Percentiles rank a stretch among this genome's conserved stretches.
These are phyloP conservation scores for Strigomonas culicis DNA, from an alignment of 208 protist species.

Conservation along the genomic window DNA sequence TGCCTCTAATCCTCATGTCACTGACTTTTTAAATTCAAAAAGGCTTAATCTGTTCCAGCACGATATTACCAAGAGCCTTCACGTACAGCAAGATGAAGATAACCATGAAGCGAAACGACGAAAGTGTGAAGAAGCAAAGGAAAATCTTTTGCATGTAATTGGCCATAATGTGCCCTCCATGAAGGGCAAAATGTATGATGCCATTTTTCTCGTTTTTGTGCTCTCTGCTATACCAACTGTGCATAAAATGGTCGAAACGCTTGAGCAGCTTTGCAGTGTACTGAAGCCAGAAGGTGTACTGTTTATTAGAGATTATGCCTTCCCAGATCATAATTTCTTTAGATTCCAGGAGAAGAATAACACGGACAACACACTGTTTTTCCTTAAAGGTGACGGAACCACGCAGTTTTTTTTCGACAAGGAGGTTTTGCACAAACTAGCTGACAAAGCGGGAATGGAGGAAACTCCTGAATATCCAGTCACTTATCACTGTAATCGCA, in stretches of 20 bases:
- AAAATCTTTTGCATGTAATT: slow-evolving; percentile 22
- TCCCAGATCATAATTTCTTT: slow-evolving; percentile 79
- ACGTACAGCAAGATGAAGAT: not conserved
- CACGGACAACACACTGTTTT: slow-evolving; percentile 20
- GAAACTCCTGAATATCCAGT: slow-evolving; percentile 19
- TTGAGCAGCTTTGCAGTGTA: slow-evolving; percentile 33
- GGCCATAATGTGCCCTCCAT: slow-evolving; percentile 14
- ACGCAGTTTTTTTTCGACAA: slow-evolving; percentile 74
- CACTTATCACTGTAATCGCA: slow-evolving; percentile 78
- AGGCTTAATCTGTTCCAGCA: slow-evolving; percentile 32
- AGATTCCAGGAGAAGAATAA: slow-evolving; percentile 56
- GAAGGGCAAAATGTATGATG: slow-evolving; percentile 28
- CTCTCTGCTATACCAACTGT: slow-evolving; percentile 61
- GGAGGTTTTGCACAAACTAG: slow-evolving; percentile 37
- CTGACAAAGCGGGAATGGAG: slow-evolving; percentile 38
- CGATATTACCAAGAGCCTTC: not conserved
- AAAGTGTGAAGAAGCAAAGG: slow-evolving; percentile 16
- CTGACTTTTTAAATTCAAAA: slow-evolving; percentile 14
- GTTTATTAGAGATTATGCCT: slow-evolving; percentile 73
- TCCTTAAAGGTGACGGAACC: slow-evolving; percentile 71
- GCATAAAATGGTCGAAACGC: slow-evolving; percentile 44
- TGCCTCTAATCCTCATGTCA: slow-evolving; percentile 34
- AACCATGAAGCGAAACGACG: slow-evolving; percentile 19
- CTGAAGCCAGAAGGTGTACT: slow-evolving; percentile 50
- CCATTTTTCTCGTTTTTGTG: slow-evolving; percentile 77